phyloP scores from a whole-genome alignment of 257 asterid genomes.

The Fraxinus excelsior region DNA sequence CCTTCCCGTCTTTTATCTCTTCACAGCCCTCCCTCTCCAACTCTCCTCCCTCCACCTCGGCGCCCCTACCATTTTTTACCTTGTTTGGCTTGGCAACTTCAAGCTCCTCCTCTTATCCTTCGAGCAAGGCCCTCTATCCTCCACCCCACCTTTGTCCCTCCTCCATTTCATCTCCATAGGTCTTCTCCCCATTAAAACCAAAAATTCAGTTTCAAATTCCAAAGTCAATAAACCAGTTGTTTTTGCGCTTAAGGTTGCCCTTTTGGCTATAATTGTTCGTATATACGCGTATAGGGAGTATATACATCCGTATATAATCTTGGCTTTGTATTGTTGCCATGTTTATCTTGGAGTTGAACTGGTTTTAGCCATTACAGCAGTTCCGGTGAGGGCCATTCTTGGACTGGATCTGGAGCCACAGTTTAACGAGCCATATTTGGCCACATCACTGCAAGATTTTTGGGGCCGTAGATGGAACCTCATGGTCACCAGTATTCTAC shows the following conservation, averaged over 20 bases:
- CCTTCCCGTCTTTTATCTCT: conserved; percentile 58
- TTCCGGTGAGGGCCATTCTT: background rate
- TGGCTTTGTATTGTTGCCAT: background rate
- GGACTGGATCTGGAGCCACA: conserved; percentile 24
- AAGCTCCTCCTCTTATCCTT: background rate
- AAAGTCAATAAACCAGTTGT: background rate
- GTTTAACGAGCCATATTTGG: conserved; percentile 28
- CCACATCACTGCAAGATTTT: conserved; percentile 38
- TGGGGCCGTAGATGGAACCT: conserved; percentile 40
- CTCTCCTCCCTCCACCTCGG: conserved; percentile 47
- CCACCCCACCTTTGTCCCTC: background rate
- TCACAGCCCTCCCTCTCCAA: conserved; percentile 56
- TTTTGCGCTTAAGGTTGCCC: conserved; percentile 2
- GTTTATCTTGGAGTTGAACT: conserved; percentile 24
- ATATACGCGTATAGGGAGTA: background rate
- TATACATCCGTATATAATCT: background rate
- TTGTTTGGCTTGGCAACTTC: conserved; percentile 49
- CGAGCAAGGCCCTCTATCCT: background rate
- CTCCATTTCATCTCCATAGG: background rate
- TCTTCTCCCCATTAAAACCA: background rate
- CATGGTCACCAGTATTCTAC: conserved; percentile 26
- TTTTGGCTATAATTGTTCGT: background rate
- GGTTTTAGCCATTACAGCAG: conserved; percentile 1
- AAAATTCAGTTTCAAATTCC: background rate
- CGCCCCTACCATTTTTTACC: conserved; percentile 51